Evolutionary conservation across 1,284 basidiomycete genomes (phyloP), one percentile per base, ranked within the genome.

Genomic region (Cutaneotrichosporon spelunceum): DNA sequence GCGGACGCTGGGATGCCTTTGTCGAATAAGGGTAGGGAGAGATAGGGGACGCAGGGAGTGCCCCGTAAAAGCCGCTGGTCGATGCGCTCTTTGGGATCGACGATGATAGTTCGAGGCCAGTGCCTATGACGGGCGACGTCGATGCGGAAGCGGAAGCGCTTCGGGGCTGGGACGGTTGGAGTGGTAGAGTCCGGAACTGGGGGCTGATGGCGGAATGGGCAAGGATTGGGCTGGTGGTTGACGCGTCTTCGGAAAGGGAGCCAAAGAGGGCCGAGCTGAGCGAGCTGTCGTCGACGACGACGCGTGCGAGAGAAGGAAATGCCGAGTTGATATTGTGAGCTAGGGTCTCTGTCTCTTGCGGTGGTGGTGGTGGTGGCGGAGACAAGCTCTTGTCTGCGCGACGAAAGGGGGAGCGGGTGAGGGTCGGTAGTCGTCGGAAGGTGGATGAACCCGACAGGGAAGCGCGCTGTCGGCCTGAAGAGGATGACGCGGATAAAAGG

Each of bases 381-480:
- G 47, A 23, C 14, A 56, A 30, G 33, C n/a, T 30, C 56, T 73
- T 73, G 52, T 75, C 72, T 47, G 61, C 55, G 13, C 68, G 64
- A 16, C 68, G 63, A 56, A 75, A 75, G 8, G 73, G 70, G 34
- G 68, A 71, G 56, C 68, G 61, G 9, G 67, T 66, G 23, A 72
- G 64, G 26, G 63, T 66, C 4, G 72, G 73, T 13, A 75, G 64
- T 27, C 71, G 64, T 34, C 72, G 66, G 33, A 74, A 72, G 4
- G 72, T 72, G 6, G 69, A 69, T 5, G 72, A 71, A 48, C 65
- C 59, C 2, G 73, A 68, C 21, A 72, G 52, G 23, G 65, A 63
- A n/a, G 66, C 48, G 54, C 66, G 68, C 53, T 65, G 63, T 42
- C 66, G 61, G 50, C 60, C 66, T 68, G 58, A 30, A 23, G 34